Percentiles rank a stretch among this genome's conserved stretches.
Conservation (phyloP, 202 grass and related monocot genomes). For the Saccharum hybrid region DNA sequence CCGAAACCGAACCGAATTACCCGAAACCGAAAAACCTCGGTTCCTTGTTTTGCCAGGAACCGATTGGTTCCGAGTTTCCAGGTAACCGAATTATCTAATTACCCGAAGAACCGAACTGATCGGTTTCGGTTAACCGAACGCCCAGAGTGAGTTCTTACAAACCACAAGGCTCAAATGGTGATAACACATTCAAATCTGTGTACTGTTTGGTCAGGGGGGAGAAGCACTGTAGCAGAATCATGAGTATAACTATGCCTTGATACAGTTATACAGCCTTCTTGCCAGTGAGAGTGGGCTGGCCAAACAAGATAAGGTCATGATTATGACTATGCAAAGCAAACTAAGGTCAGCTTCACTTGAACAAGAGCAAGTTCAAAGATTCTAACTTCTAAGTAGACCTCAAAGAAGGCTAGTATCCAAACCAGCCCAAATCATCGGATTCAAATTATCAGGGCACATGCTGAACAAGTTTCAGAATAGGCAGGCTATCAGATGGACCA, state of each 20-base stretch:
- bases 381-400: slow-evolving; percentile 17
- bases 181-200: slow-evolving; percentile 29
- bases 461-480: slow-evolving; percentile 20
- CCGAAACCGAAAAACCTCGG: too few relatives aligned
- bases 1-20: too few relatives aligned
- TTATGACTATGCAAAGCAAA: slow-evolving; percentile 14
- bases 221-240: neutral
- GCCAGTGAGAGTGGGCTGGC: neutral
- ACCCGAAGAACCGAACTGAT: too few relatives aligned
- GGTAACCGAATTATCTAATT: too few relatives aligned
- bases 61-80: too few relatives aligned
- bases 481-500: slow-evolving; percentile 3
- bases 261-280: neutral
- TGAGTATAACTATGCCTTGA: neutral
- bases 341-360: neutral
- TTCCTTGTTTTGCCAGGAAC: too few relatives aligned
- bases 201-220: neutral
- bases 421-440: slow-evolving; percentile 17
- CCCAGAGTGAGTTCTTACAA: neutral
- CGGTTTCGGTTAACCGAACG: too few relatives aligned
- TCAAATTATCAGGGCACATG: neutral
- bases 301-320: neutral
- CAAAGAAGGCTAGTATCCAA: slow-evolving; percentile 15
- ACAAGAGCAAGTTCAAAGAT: neutral
- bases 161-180: slow-evolving; percentile 9